Evolutionary conservation across 2,329 filamentous ascomycete species (phyloP), one percentile per base, ranked within the genome.

Genomic region (Stromatinia cepivora): DNA sequence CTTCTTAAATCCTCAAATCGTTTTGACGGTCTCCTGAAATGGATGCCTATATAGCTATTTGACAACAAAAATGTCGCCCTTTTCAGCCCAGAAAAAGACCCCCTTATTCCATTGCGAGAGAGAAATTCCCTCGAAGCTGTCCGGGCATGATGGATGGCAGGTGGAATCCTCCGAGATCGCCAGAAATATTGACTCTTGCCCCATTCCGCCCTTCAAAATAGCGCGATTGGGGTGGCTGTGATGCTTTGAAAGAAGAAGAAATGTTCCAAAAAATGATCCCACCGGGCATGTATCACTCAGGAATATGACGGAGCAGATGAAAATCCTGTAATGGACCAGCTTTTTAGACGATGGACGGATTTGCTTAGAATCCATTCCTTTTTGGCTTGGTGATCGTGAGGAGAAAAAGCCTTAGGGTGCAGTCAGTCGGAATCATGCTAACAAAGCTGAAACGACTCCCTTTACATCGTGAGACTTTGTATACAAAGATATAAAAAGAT

Each of bases 141-240:
- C 20, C 31, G 15, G 15, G 46, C n/a, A 63, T 39, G 31, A 63
- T 63, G 15, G 46, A 52, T 8, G 22, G 6, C 31, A 63, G 22
- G 22, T 63, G 46, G 46, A 39, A 63, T 39, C 34, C n/a, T 67
- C 34, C 10, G 31, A 46, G 54, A n/a, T n/a, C 42, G 22, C 46
- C 34, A n/a, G n/a, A 1, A 62, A 61, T 39, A 50, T 42, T 6
- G 17, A 39, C 20, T 22, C 15, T 61, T 39, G 56, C 31, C 45
- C 36, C 20, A 46, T 54, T 53, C 66, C 20, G 17, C 25, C 57
- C 57, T 53, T 48, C 25, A n/a, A 57, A 66, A 25, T 22, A 31
- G 57, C 39, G 48, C 20, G 25, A 8, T 39, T 31, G 34, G 48
- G 57, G 57, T 68, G 57, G 57, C 57, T 39, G 34, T 68, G 57